Conservation (phyloP, 1,139 yeast genomes). For the Sugiyamaella pinicola region DNA sequence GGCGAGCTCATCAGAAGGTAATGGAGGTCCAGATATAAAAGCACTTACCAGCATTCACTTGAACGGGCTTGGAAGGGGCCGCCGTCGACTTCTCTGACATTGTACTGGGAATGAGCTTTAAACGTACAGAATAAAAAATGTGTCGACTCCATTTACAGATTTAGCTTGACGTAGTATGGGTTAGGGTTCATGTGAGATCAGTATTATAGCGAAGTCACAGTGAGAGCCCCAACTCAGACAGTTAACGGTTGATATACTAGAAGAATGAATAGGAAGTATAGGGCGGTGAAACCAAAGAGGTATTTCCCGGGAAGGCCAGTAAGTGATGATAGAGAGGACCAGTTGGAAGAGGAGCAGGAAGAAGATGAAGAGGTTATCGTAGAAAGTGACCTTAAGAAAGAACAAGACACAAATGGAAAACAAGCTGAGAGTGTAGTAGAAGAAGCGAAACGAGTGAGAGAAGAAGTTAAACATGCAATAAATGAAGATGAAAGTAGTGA, state of each 20-base stretch:
- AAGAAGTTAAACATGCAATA: conserved; percentile 18
- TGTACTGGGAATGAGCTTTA: too few relatives aligned
- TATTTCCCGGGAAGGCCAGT: conserved; percentile 35
- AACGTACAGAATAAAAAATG: too few relatives aligned
- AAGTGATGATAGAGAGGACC: conserved; percentile 24
- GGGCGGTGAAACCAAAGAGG: conserved; percentile 22
- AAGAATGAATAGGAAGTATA: conserved; percentile 10
- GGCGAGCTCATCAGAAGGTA: not conserved
- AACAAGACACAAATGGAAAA: conserved; percentile 10
- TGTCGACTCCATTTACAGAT: too few relatives aligned
- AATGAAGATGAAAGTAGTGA: conserved; percentile 25
- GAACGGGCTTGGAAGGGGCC: conserved; percentile 23
- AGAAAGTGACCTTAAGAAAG: conserved; percentile 25
- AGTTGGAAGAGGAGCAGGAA: conserved; percentile 25
- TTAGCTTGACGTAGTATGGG: not conserved
- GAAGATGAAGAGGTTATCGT: conserved; percentile 27
- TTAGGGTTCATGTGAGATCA: not conserved
- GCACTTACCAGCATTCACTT: conserved; percentile 32
- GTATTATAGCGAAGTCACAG: not conserved
- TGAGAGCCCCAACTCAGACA: too few relatives aligned
- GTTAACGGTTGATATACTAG: too few relatives aligned
- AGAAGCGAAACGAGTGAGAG: not conserved
- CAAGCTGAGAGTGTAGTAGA: not conserved
- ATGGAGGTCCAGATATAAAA: too few relatives aligned
- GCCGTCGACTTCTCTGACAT: conserved; percentile 27